Evolutionary conservation across 1,284 basidiomycete species (phyloP), one percentile per base, ranked within the genome.

Genomic region (Leccinum solheimii): DNA sequence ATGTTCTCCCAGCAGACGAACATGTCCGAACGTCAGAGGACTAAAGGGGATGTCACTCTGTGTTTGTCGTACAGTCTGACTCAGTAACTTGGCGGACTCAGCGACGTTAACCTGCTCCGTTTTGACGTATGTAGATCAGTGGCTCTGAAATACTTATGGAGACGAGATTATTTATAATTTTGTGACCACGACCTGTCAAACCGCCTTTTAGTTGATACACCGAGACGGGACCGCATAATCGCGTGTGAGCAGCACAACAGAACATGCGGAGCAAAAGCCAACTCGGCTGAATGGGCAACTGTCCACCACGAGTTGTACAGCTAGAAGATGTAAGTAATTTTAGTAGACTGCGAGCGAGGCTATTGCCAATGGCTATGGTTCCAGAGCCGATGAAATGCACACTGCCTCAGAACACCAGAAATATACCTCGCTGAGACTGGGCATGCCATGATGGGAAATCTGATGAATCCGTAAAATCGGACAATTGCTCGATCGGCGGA

Each of bases 1-100:
- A 91, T 71, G 87, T 90, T 43, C 76, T 90, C 19, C 88, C 88
- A 23, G 77, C 78, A 62, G 76, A 81, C 36, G 77, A 81, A 58
- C 81, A 81, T 67, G 77, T 77, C 21, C 70, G 72, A 63, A 57
- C 65, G 23, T 59, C 43, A 32, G 66, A 64, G 50, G 56, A 64
- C 36, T 62, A 54, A 59, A 48, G 56, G 57, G 52, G 56, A 58
- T 60, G 43, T 23, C 38, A 26, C 38, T 53, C 5, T 16, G 26
- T 40, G 13, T 34, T 49, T 23, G 5, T 52, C 16, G 3, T 23
- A 26, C 30, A 23, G 7, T n/a, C 40, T 27, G 38, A 55, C 11
- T 45, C 19, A 10, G 10, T 27, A 32, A 55, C 10, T 45, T 45
- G 8, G n/a, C 7, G 19, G 11, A 48, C 45, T 48, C 21, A 8